Evolutionary conservation across 441 rosid species (phyloP).

Genomic region (Iberis amara): DNA sequence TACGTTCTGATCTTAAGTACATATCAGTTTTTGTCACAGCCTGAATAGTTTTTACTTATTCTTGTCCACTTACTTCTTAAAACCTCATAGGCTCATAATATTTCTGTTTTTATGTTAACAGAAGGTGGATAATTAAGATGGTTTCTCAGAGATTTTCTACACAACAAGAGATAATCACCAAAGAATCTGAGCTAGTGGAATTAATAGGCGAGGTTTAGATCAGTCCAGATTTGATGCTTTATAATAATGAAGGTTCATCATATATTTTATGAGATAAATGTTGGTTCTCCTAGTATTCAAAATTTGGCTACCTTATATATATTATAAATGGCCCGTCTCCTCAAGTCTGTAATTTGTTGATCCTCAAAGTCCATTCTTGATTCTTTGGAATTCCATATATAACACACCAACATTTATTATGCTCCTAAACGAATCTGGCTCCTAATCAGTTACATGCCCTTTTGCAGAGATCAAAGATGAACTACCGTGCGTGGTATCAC

Average conservation of each 20-base stretch:
- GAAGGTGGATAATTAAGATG: conserved; percentile 87
- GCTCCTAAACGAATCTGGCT: background rate
- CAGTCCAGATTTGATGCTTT: conserved; percentile 43
- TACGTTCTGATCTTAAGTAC: background rate
- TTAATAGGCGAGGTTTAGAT: conserved; percentile 82
- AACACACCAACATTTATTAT: background rate
- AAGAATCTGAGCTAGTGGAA: conserved; percentile 85
- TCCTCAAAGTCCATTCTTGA: conserved; percentile 17
- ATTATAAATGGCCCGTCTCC: background rate
- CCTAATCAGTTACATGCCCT: background rate
- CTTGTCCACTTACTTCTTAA: background rate
- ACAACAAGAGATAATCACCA: conserved; percentile 49
- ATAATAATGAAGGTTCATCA: conserved; percentile 44
- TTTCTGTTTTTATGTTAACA: conserved; percentile 33
- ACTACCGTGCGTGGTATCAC: conserved; percentile 95
- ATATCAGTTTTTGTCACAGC: background rate
- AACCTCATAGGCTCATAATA: conserved; percentile 4
- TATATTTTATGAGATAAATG: conserved; percentile 28
- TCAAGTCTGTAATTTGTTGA: background rate
- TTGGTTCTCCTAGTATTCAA: conserved; percentile 19
- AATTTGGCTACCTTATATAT: conserved; percentile 2
- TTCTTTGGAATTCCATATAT: background rate
- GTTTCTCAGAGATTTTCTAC: conserved; percentile 41
- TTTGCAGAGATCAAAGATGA: conserved; percentile 87
- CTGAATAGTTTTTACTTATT: background rate